These are phyloP conservation scores for Jackrogersella minutella DNA, from an alignment of 495 filamentous ascomycete species.

Conservation along the genomic window DNA sequence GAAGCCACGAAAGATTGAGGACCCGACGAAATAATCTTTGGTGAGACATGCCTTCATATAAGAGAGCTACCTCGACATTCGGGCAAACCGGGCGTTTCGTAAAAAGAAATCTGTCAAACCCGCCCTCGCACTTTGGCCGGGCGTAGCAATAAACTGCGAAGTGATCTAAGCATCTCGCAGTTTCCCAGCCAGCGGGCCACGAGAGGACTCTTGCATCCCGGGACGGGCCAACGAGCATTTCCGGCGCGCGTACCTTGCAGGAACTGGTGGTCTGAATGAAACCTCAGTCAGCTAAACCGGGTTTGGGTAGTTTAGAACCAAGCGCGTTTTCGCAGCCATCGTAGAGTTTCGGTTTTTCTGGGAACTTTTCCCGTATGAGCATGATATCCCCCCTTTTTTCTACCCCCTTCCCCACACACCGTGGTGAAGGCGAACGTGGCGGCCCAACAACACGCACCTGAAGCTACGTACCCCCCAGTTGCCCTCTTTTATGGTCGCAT, in stretches of 20 bases:
- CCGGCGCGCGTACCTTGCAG: conserved; percentile 38
- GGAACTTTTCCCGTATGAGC: neutral
- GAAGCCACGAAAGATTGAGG: neutral
- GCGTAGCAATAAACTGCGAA: conserved; percentile 19
- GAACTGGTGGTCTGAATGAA: conserved; percentile 23
- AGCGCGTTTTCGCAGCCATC: conserved; percentile 15
- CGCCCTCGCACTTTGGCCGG: conserved; percentile 8
- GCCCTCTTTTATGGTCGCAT: neutral
- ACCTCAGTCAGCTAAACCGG: conserved; percentile 19
- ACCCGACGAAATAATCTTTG: neutral
- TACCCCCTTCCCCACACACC: conserved; percentile 5
- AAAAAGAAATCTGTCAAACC: conserved; percentile 9
- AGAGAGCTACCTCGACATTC: neutral
- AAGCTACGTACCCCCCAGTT: too few species aligned
- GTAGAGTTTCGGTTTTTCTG: conserved; percentile 10
- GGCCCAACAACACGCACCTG: conserved; percentile 17
- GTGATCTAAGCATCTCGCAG: conserved; percentile 5
- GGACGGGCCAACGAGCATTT: conserved; percentile 16
- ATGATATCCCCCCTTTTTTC: neutral
- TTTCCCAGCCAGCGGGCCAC: conserved; percentile 10
- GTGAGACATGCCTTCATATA: neutral
- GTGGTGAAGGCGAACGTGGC: conserved; percentile 14
- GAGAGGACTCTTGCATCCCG: conserved; percentile 23
- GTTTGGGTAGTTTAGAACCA: neutral
- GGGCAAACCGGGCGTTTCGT: conserved; percentile 1